phyloP scores from a whole-genome alignment of 2,329 filamentous ascomycete genomes.

The Myriangium duriaei region DNA sequence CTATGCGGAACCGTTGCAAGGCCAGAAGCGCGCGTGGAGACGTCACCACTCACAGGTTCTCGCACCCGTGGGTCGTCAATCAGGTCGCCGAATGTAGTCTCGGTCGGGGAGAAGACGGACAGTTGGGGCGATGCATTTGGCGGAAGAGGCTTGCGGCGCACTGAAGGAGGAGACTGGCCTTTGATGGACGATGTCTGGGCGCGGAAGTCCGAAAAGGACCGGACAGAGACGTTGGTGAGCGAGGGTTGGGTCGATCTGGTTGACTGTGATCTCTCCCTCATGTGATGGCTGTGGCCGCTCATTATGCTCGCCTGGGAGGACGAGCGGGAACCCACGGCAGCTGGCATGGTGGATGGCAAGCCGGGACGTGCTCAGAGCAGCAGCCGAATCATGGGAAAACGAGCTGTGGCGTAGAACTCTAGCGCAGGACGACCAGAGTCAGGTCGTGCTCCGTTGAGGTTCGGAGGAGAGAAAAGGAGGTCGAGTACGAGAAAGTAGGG shows the following conservation, averaged over 20 bases:
- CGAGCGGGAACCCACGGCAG: conserved; percentile 4
- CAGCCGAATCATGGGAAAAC: conserved; percentile 4
- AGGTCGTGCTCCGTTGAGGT: conserved; percentile 1
- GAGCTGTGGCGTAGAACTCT: neutral
- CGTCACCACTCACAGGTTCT: conserved; percentile 22
- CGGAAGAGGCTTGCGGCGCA: conserved; percentile 44
- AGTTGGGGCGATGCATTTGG: conserved; percentile 36
- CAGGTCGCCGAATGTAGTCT: conserved; percentile 25
- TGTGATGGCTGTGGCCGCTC: conserved; percentile 1
- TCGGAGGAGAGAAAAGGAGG: conserved; percentile 6
- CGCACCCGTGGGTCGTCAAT: conserved; percentile 16
- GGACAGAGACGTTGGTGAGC: conserved; percentile 28
- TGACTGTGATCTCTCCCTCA: conserved; percentile 4
- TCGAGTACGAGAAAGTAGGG: neutral
- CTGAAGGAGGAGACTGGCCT: conserved; percentile 28
- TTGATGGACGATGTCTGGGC: conserved; percentile 28
- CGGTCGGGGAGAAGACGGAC: conserved; percentile 30
- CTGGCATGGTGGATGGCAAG: conserved; percentile 2
- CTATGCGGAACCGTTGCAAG: conserved; percentile 21
- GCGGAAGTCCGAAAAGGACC: conserved; percentile 33
- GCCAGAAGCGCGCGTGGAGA: conserved; percentile 18
- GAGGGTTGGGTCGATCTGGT: conserved; percentile 16
- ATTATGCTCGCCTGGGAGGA: conserved; percentile 7
- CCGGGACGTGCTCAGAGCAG: conserved; percentile 2
- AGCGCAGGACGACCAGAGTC: neutral